Conservation (phyloP, 108 stramenopile species). For the Nitzschia inconspicua region DNA sequence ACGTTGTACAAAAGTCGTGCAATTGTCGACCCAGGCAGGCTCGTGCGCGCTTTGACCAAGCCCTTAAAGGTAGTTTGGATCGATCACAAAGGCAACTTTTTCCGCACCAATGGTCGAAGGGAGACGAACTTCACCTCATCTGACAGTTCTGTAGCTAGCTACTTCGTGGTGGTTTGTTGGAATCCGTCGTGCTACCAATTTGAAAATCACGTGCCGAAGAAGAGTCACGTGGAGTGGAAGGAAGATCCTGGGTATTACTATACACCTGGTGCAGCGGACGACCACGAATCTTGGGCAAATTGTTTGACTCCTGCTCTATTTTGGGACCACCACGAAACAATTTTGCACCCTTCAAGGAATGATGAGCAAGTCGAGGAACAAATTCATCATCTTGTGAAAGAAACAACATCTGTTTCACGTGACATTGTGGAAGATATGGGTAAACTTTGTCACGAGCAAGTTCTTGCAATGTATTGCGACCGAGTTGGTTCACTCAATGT, state of each 20-base stretch:
- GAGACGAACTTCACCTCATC: neutral
- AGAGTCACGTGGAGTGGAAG: slow-evolving; percentile 15
- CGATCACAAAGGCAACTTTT: neutral
- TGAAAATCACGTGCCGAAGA: neutral
- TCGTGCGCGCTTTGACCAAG: slow-evolving; percentile 13
- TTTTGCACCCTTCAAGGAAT: slow-evolving; percentile 1
- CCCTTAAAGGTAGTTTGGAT: slow-evolving; percentile 40
- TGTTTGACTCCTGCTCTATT: slow-evolving; percentile 53
- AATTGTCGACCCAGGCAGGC: slow-evolving; percentile 43
- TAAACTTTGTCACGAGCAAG: neutral
- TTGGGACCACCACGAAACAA: slow-evolving; percentile 41
- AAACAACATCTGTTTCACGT: neutral
- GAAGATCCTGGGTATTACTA: slow-evolving; percentile 35
- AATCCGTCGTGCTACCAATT: slow-evolving; percentile 38
- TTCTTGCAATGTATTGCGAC: slow-evolving; percentile 18
- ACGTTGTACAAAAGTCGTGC: slow-evolving; percentile 47
- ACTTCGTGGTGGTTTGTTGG: slow-evolving; percentile 43
- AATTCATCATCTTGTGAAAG: slow-evolving; percentile 34
- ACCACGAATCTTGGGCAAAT: slow-evolving; percentile 69
- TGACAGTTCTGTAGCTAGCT: slow-evolving; percentile 7
- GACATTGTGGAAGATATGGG: neutral
- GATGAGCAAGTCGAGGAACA: slow-evolving; percentile 40
- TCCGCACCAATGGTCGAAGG: neutral
- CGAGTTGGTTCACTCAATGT: slow-evolving; percentile 44
- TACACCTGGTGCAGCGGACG: slow-evolving; percentile 73